Evolutionary conservation across 768 basidiomycete genomes (phyloP), one percentile per base, ranked within the genome.

Genomic region (Boletus pseudo-olivaceus): DNA sequence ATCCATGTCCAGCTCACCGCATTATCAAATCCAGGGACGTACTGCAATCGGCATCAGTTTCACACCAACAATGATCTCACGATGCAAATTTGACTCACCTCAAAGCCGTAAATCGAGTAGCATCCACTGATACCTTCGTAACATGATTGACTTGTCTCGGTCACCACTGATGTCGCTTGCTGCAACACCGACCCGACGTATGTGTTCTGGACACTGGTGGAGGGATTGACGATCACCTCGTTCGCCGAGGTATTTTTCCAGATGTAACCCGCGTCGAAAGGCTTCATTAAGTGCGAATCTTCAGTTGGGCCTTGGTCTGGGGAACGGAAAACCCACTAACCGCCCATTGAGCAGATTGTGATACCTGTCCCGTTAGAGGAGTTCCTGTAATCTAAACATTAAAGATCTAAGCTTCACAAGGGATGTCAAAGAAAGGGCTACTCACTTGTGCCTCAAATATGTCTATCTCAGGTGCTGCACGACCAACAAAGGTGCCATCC

Each of bases 381-480:
- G 61, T 67, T 37, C 66, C 72, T 57, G 71, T 79, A 60, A 80
- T 80, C 87, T 75, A 69, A 60, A 72, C 70, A 29, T 34, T 44
- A n/a, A 55, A 9, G 9, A 65, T 66, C 23, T 57, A 27, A 39
- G 44, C 39, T 38, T n/a, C 35, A 27, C 33, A 34, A 23, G 7
- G 14, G 58, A 59, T 50, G 63, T 51, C 42, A 61, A 44, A 32
- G 17, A 67, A 23, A 61, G 35, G 20, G 48, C 53, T 35, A 51
- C 62, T 32, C 47, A 72, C 68, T 72, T 88, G 84, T 7, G 93
- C 92, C 72, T 95, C 94, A 54, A 96, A 86, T 43, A 96, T 67
- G 68, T 96, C 94, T 47, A 95, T 94, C 69, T 96, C 93, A 2
- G 93, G 93, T 5, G 93, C 90, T 4, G 87, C 71, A 20, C 94